A percentile compares a stretch with the other conserved stretches of the same genome.
Conservation (phyloP, 176 grass and related monocot genomes). For the Eleusine coracana region DNA sequence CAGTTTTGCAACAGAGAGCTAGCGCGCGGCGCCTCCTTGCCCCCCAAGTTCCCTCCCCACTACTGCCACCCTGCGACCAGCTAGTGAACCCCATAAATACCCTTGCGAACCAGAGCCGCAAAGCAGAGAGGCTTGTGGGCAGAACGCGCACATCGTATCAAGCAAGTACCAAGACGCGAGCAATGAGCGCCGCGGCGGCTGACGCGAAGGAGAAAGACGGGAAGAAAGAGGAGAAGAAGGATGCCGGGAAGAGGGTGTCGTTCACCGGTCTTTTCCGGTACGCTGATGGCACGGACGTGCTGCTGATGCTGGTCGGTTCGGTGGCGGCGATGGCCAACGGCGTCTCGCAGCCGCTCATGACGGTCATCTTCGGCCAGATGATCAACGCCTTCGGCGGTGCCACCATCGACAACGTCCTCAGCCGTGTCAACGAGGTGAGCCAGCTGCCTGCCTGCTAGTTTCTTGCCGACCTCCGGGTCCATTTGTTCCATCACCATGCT, state of each 20-base stretch:
- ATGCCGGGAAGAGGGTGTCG: constrained; percentile 31
- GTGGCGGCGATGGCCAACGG: constrained; percentile 56
- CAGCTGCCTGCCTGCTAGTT: too few relatives aligned
- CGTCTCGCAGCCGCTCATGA: constrained; percentile 63
- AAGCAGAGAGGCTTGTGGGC: neutral
- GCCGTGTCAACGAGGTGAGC: constrained; percentile 58
- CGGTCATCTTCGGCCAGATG: constrained; percentile 62
- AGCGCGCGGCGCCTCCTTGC: neutral
- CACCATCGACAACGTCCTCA: constrained; percentile 33
- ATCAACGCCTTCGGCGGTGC: constrained; percentile 61
- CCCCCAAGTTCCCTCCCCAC: neutral
- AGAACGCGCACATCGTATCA: neutral
- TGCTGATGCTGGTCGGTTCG: constrained; percentile 57
- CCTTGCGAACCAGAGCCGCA: neutral
- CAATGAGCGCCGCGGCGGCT: constrained; percentile 27
- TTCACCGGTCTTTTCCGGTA: constrained; percentile 49
- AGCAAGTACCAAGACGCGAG: neutral
- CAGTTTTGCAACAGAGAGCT: neutral
- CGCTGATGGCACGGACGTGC: constrained; percentile 51
- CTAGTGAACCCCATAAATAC: neutral
- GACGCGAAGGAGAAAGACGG: neutral
- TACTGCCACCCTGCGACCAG: neutral
- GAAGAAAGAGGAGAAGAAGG: neutral
- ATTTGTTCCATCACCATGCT: too few relatives aligned
- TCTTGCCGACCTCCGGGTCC: neutral